Conservation (phyloP, 2,329 filamentous ascomycete species). For the Ascocoryne sarcoides region DNA sequence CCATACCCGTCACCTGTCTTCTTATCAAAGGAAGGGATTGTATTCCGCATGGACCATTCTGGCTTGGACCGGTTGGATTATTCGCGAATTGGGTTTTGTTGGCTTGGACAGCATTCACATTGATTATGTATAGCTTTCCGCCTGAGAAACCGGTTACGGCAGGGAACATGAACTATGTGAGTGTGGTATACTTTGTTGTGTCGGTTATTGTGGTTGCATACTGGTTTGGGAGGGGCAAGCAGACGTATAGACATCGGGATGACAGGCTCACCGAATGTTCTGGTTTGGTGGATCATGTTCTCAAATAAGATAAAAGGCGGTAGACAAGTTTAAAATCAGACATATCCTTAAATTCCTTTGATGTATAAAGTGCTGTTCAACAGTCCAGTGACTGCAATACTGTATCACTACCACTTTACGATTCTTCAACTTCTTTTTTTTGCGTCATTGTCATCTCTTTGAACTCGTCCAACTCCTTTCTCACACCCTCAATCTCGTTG, state of each 20-base stretch:
- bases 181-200: slow-evolving; percentile 19
- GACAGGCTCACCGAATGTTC: no score
- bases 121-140: slow-evolving; percentile 41
- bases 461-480: no score
- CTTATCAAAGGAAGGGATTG: slow-evolving; percentile 36
- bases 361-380: no score
- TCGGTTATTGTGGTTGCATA: neutral
- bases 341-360: no score
- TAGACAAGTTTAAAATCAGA: no score
- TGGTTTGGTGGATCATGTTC: no score
- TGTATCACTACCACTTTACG: no score
- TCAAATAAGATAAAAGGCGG: no score
- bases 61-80: slow-evolving; percentile 50
- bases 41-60: slow-evolving; percentile 50
- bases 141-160: slow-evolving; percentile 25
- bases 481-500: no score
- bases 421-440: no score
- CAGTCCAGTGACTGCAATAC: no score
- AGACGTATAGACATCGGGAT: neutral
- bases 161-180: slow-evolving; percentile 29
- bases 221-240: neutral
- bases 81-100: slow-evolving; percentile 47
- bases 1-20: slow-evolving; percentile 34
- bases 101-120: slow-evolving; percentile 47
- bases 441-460: no score